A percentile compares a stretch with the other conserved stretches of the same genome.
Conservation (phyloP, 2,329 filamentous ascomycete genomes). For the Fusarium pseudograminearum region DNA sequence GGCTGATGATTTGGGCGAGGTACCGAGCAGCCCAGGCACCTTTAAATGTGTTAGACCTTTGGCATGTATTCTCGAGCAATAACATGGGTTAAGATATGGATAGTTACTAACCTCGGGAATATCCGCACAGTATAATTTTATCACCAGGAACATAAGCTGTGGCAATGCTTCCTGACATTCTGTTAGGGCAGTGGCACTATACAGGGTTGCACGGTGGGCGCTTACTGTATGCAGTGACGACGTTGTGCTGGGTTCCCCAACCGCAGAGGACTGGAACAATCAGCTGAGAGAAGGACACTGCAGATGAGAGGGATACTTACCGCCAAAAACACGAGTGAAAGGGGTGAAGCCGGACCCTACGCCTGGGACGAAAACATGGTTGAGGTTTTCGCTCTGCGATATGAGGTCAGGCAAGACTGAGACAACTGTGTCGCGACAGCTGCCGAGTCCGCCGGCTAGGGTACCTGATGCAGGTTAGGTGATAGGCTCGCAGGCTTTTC, state of each 20-base stretch:
- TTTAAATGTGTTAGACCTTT: neutral
- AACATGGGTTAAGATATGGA: neutral
- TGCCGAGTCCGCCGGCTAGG: neutral
- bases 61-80: accelerated
- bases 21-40: neutral
- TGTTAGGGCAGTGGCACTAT: neutral
- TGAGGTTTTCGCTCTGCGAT: neutral
- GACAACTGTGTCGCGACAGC: neutral
- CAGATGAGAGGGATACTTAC: neutral
- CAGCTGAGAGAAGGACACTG: neutral
- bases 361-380: neutral
- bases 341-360: neutral
- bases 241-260: neutral
- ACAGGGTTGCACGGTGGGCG: accelerated
- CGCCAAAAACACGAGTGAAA: neutral
- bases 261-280: neutral
- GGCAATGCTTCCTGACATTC: neutral
- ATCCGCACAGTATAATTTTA: neutral
- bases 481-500: neutral
- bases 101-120: neutral
- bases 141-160: neutral
- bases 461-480: neutral
- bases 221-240: neutral
- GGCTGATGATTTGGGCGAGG: neutral
- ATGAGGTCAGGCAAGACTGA: neutral